Percentiles rank a stretch among this genome's conserved stretches.
Conservation (phyloP, 192 early-diverging fungal species). For the Coemansia sp. region DNA sequence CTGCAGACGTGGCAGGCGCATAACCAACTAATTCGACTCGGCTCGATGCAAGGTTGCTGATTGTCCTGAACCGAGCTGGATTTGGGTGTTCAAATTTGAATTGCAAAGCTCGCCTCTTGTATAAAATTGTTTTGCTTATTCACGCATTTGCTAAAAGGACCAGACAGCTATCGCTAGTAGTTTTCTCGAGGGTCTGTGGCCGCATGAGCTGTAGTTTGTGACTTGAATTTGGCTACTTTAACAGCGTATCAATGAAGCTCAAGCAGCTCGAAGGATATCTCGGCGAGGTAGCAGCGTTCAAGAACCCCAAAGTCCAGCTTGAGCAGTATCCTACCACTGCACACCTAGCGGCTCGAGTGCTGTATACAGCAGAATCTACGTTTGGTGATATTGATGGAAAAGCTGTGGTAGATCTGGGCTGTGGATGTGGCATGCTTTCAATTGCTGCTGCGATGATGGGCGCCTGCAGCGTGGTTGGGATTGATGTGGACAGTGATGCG, state of each 20-base stretch:
- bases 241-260: conserved; percentile 59
- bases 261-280: conserved; percentile 71
- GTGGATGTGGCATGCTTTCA: conserved; percentile 76
- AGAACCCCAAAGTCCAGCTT: conserved; percentile 68
- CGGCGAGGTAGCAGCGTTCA: conserved; percentile 64
- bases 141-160: no score
- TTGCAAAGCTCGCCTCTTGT: not conserved
- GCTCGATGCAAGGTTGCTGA: not conserved
- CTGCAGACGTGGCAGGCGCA: conserved; percentile 6
- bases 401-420: conserved; percentile 73
- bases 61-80: not conserved
- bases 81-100: not conserved
- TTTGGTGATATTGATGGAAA: conserved; percentile 74
- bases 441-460: conserved; percentile 63
- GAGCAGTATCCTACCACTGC: conserved; percentile 81
- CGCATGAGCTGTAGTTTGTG: no score
- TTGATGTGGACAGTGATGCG: conserved; percentile 74
- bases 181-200: no score
- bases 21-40: not conserved
- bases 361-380: conserved; percentile 71
- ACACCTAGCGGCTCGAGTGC: conserved; percentile 71
- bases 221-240: not conserved
- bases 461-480: conserved; percentile 56
- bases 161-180: no score
- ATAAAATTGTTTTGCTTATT: not conserved